Base-by-base conservation (phyloP, 768 basidiomycete genomes). In the Rhodocollybia butyracea region DNA sequence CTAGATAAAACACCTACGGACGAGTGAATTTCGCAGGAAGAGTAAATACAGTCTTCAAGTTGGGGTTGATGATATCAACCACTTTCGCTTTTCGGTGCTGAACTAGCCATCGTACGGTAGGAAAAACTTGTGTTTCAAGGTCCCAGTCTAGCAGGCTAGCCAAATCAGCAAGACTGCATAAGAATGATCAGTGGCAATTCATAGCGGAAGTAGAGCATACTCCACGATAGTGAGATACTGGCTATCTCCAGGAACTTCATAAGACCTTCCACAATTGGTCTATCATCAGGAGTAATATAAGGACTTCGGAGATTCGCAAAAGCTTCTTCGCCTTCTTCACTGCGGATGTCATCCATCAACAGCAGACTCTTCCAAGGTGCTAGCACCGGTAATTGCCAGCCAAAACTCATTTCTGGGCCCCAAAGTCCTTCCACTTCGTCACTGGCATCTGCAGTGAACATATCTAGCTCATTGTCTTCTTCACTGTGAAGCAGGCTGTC, bases 311-410 rank as follows among this genome's bases (percentile, higher is more conserved):
- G 69, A 56, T 83, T 85, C 63, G 79, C 73, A 59, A 83, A 81
- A 1, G 84, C 80, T 56, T 87, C 84, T 48, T 80, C 64, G 26
- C 77, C 80, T 15, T 77, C 76, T 15, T 78, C 74, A 31, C 61
- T 81, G 17, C 24, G 22, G 3, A 39, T 29, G 39, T 54, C 73
- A 51, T 92, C 88, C 15, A 96, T 65, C 15, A 94, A 78, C 5
- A 98, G 71, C 15, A 98, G 67, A 21, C 91, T 89, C 65, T 97
- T 97, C 96, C 96, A 98, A 5, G 96, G 95, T 15, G 84, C 77
- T 22, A 98, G 77, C 17, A 80, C 72, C 8, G 89, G 85, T 2
- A 93, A 73, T 43, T 78, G 77, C 88, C 88, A 92, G 2, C 89
- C 89, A 54, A 84, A 74, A 61, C 77, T 76, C 68, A 90, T 76